Evolutionary conservation across 148 eudicot species (phyloP), one percentile per base, ranked within the genome.

Genomic region (Rhododendron griersonianum): DNA sequence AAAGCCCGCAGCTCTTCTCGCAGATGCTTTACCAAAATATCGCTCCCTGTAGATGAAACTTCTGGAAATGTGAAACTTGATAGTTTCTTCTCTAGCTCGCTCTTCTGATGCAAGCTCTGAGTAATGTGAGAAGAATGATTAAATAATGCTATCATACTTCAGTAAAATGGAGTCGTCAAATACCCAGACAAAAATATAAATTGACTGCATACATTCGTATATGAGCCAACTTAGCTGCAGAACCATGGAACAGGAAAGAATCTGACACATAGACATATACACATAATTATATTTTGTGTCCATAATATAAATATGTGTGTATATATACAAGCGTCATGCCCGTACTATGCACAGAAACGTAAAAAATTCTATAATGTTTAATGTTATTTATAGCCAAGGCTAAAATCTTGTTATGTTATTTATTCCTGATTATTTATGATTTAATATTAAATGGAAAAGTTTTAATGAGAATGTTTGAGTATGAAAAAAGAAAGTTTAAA

Each of bases 1-100:
- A 91, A 91, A 63, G 76, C 83, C 87, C 91, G 89, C 67, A 97
- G 93, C 93, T 97, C 98, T 87, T 95, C 98, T 82, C 92, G 96
- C 93, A 97, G 90, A 86, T 94, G 93, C 88, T 93, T 95, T 91
- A 95, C 92, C 94, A 97, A 89, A 80, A 94, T 81, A 82, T 73
- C 88, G 88, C 80, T 86, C 51, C 90, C 93, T 84, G 91, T 86
- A 57, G 94, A 89, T 48, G 93, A 61, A 86, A 87, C 55, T 83
- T 87, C 91, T 86, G 89, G 92, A 83, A 85, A 89, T 79, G 88
- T 82, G 78, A 87, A 78, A 87, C 88, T 87, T 33, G 91, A 85
- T 65, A 93, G 80, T 83, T 91, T 90, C 86, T 91, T 93, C 86
- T 95, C 93, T 35, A 92, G 84, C 81, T 93, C 94, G 87, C 80